phyloP scores from a whole-genome alignment of 352 stramenopile genomes.

The Globisporangium takayamanum region DNA sequence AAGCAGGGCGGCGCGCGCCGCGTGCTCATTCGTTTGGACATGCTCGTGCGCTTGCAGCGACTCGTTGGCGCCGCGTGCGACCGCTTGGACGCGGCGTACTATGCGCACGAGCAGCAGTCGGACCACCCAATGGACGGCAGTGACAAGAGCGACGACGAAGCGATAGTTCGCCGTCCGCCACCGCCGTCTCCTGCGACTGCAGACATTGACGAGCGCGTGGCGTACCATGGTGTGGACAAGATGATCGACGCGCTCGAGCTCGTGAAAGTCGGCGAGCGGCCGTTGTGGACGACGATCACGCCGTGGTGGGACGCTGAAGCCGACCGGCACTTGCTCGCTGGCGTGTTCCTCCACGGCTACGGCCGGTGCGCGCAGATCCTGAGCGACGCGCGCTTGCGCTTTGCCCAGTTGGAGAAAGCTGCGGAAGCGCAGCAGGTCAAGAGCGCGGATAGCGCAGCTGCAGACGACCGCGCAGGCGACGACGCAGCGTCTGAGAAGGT shows the following conservation, averaged over 20 bases:
- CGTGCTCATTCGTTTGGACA: constrained; percentile 80
- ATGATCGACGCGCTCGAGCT: constrained; percentile 56
- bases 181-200: constrained; percentile 24
- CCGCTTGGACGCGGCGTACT: constrained; percentile 49
- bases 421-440: constrained; percentile 7
- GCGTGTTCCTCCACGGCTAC: constrained; percentile 84
- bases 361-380: constrained; percentile 81
- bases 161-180: not conserved
- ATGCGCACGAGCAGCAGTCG: not conserved
- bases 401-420: constrained; percentile 56
- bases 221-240: constrained; percentile 64
- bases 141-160: not conserved
- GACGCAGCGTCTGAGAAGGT: constrained; percentile 2
- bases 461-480: not conserved
- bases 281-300: constrained; percentile 76
- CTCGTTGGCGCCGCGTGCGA: constrained; percentile 57
- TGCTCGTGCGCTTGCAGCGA: constrained; percentile 70
- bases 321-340: constrained; percentile 71
- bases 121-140: constrained; percentile 14
- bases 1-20: constrained; percentile 81
- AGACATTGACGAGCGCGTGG: constrained; percentile 68
- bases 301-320: constrained; percentile 82
- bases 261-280: constrained; percentile 64
- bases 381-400: constrained; percentile 62
- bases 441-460: not conserved